A percentile compares a stretch with the other conserved stretches of the same genome.
Conservation (phyloP, 306 rosid species). For the Prunus salicina region DNA sequence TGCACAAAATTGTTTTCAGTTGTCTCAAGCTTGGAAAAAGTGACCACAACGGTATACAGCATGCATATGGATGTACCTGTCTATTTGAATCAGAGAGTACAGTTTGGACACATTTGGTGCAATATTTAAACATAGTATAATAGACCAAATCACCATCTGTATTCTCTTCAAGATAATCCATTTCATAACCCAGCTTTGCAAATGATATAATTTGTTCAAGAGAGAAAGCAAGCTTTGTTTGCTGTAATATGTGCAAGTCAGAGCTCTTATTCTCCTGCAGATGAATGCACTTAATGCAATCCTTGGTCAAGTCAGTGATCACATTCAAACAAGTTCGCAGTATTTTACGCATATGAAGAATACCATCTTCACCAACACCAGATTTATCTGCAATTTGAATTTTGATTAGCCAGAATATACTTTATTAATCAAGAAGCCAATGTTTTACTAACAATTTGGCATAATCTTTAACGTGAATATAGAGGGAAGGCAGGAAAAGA, state of each 20-base stretch:
- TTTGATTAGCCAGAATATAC: slow-evolving; percentile 4
- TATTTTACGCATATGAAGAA: slow-evolving; percentile 40
- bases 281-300: slow-evolving; percentile 70
- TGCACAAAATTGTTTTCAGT: slow-evolving; percentile 24
- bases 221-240: slow-evolving; percentile 77
- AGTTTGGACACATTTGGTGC: slow-evolving; percentile 59
- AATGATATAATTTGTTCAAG: slow-evolving; percentile 68
- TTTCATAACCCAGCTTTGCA: slow-evolving; percentile 58
- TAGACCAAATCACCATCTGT: slow-evolving; percentile 33
- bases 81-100: slow-evolving; percentile 59
- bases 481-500: neutral
- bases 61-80: slow-evolving; percentile 50
- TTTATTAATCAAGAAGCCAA: slow-evolving; percentile 16
- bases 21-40: slow-evolving; percentile 21
- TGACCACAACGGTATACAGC: slow-evolving; percentile 13
- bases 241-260: slow-evolving; percentile 41
- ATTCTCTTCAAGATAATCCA: slow-evolving; percentile 36
- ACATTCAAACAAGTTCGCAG: slow-evolving; percentile 63
- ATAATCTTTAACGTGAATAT: neutral
- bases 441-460: neutral
- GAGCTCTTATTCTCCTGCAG: slow-evolving; percentile 49
- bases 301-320: slow-evolving; percentile 51
- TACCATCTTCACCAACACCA: slow-evolving; percentile 43
- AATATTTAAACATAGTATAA: slow-evolving; percentile 45
- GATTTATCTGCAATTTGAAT: slow-evolving; percentile 55